These are phyloP conservation scores for Polychytrium aggregatum DNA, from an alignment of 192 early-diverging fungal genomes.

Conservation along the genomic window DNA sequence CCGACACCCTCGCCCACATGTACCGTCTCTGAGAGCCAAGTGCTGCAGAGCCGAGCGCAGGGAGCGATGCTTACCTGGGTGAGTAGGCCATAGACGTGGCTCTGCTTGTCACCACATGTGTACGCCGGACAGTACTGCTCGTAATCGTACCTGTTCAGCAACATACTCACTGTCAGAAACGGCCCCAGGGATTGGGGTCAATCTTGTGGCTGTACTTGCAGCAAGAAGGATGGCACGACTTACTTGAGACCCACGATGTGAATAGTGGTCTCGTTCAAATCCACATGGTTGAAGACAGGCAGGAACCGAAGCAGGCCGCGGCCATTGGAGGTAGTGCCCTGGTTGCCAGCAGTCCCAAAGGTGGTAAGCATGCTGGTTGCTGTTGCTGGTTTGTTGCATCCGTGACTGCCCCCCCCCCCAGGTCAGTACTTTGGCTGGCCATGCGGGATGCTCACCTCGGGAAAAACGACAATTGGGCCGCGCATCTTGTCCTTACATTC, in stretches of 20 bases:
- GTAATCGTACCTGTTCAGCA: conserved; percentile 45
- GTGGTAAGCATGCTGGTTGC: too few species aligned
- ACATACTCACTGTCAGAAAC: conserved; percentile 18
- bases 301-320: conserved; percentile 66
- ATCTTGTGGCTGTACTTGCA: not conserved
- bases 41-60: too few species aligned
- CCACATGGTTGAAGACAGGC: conserved; percentile 54
- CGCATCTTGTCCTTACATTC: conserved; percentile 13
- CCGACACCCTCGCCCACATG: too few species aligned
- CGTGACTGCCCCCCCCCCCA: too few species aligned
- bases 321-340: conserved; percentile 80
- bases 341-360: too few species aligned
- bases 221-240: not conserved
- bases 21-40: too few species aligned
- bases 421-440: not conserved
- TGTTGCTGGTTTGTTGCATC: too few species aligned
- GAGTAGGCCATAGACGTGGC: conserved; percentile 45
- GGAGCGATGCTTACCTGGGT: conserved; percentile 45
- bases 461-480: conserved; percentile 57
- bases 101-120: conserved; percentile 42
- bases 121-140: conserved; percentile 50
- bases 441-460: conserved; percentile 42
- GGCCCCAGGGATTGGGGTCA: conserved; percentile 15
- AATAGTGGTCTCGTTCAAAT: conserved; percentile 43
- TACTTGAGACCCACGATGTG: conserved; percentile 55